These are phyloP conservation scores for Thielaviopsis punctulata DNA, from an alignment of 2,329 filamentous ascomycete genomes.

Conservation along the genomic window DNA sequence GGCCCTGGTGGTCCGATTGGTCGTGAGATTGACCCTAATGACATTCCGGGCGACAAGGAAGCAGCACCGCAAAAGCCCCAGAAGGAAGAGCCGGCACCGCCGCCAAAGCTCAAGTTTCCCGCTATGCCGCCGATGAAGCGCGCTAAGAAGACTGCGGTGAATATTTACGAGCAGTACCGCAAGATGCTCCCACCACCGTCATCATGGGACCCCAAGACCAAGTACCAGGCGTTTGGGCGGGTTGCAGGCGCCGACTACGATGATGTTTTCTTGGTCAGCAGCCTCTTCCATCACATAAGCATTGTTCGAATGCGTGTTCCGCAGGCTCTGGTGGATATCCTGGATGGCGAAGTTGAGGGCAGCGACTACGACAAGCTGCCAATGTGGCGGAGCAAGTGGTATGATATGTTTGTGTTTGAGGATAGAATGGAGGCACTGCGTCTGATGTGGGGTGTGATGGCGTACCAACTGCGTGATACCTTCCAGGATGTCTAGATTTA, in stretches of 20 bases:
- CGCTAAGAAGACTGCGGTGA: slow-evolving; percentile 30
- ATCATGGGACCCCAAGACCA: slow-evolving; percentile 43
- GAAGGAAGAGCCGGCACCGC: slow-evolving; percentile 6
- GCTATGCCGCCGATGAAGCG: slow-evolving; percentile 25
- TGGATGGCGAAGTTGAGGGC: slow-evolving; percentile 29
- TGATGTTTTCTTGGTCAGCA: slow-evolving; percentile 44
- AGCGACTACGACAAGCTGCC: slow-evolving; percentile 35
- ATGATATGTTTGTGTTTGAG: slow-evolving; percentile 37
- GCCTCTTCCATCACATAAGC: slow-evolving; percentile 43
- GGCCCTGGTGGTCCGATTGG: slow-evolving; percentile 45
- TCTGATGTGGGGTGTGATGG: slow-evolving; percentile 41
- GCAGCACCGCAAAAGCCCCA: slow-evolving; percentile 17
- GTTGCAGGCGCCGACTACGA: slow-evolving; percentile 31
- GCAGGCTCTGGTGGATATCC: slow-evolving; percentile 30
- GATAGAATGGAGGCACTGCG: slow-evolving; percentile 40
- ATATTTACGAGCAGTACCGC: slow-evolving; percentile 46
- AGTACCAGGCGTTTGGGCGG: slow-evolving; percentile 40
- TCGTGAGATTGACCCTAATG: slow-evolving; percentile 36
- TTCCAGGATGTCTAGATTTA: slow-evolving; percentile 3
- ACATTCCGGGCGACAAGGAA: slow-evolving; percentile 30
- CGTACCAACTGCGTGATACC: slow-evolving; percentile 37
- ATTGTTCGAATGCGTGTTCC: slow-evolving; percentile 43
- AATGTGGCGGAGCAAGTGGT: slow-evolving; percentile 43
- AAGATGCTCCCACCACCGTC: slow-evolving; percentile 40
- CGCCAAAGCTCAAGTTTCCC: slow-evolving; percentile 12